Percentiles rank a stretch among this genome's conserved stretches.
phyloP scores from a whole-genome alignment of 352 stramenopile genomes.

The Stephanocyclus meneghinianus region DNA sequence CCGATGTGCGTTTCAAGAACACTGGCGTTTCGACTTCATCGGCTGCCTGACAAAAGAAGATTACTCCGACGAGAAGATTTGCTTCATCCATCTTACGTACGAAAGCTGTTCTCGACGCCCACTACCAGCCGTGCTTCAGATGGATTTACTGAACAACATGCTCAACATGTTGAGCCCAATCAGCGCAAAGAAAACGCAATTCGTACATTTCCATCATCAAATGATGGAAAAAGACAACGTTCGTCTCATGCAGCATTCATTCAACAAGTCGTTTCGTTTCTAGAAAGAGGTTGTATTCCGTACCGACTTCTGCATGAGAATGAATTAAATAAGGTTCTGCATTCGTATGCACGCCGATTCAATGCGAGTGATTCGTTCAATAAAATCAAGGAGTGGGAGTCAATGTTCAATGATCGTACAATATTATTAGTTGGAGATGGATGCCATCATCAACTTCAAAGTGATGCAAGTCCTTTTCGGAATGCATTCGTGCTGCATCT shows the following conservation, averaged over 20 bases:
- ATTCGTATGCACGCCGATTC: conserved; percentile 5
- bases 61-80: too few relatives aligned
- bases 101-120: too few relatives aligned
- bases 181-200: too few relatives aligned
- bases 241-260: conserved; percentile 7
- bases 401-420: conserved; percentile 19
- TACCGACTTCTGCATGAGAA: conserved; percentile 18
- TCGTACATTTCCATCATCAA: too few relatives aligned
- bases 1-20: too few relatives aligned
- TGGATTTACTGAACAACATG: too few relatives aligned
- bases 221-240: too few relatives aligned
- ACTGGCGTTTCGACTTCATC: too few relatives aligned
- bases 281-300: conserved; percentile 15
- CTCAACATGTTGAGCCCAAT: too few relatives aligned
- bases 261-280: conserved; percentile 33
- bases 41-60: too few relatives aligned
- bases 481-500: conserved; percentile 43
- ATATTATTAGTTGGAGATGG: conserved; percentile 24
- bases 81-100: too few relatives aligned
- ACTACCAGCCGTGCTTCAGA: too few relatives aligned
- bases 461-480: conserved; percentile 4
- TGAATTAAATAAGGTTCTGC: conserved; percentile 15
- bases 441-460: conserved; percentile 1
- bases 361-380: not conserved
- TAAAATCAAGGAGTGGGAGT: conserved; percentile 13